Evolutionary conservation across 805 yeast genomes (phyloP), one percentile per base, ranked within the genome.

Genomic region (Nakazawaea siamensis): DNA sequence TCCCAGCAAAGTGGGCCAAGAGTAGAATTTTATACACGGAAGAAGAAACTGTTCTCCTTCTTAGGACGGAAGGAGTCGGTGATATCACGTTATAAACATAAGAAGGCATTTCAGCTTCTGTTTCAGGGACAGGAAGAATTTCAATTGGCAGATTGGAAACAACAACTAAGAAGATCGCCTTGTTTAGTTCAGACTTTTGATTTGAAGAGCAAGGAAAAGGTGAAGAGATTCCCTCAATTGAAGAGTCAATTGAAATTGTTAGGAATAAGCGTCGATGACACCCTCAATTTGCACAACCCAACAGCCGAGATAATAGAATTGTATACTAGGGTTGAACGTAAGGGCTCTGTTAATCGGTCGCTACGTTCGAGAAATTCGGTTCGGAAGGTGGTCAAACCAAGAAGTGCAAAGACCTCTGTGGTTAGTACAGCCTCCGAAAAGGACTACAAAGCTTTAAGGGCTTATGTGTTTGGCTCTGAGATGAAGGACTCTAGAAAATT

Each of bases 211-310:
- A 15, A 19, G 1, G 44, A 45, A 18, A 38, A 41, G 18, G 21
- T 40, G 27, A 48, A 48, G 34, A 18, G 36, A 18, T 45, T 45
- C 16, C 58, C 58, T 13, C 33, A 37, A 3, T 24, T 54, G 16
- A 37, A 42, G 28, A 45, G 45, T 29, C 28, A 46, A 12, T 33
- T 54, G 3, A 41, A 45, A 17, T 38, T 41, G 18, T 37, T 46
- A 1, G 33, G 35, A 11, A 9, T 46, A 8, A 18, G 20, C 4
- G 26, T 40, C 14, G 23, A 18, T 11, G 24, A 29, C 12, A n/a
- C 32, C 9, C n/a, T 52, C 3, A 23, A 17, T 1, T 35, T 52
- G 11, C 35, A 25, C 12, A 31, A 35, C 19, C 31, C 43, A 10
- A 38, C 46, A 4, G 29, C 54, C 1, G 38, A 45, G n/a, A n/a